Conservation (phyloP, 2,329 filamentous ascomycete genomes). For the Fonsecaea multimorphosa region DNA sequence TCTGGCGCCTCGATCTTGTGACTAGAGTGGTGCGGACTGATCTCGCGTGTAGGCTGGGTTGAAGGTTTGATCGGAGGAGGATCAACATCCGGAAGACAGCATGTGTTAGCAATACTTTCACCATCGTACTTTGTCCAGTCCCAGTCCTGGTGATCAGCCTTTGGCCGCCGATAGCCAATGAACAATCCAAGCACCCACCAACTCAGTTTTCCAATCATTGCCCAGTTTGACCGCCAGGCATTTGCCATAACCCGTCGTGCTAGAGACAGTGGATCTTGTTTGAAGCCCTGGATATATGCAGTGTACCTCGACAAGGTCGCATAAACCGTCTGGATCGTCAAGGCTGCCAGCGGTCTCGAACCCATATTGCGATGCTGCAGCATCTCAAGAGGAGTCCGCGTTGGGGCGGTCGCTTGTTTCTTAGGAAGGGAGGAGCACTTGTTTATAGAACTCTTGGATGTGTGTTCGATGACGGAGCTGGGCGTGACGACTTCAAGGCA, state of each 20-base stretch:
- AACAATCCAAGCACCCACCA: conserved; percentile 49
- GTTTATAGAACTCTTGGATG: not conserved
- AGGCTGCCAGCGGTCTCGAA: conserved; percentile 32
- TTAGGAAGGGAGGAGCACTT: not conserved
- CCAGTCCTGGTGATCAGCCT: conserved; percentile 19
- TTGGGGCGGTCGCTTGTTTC: conserved; percentile 7
- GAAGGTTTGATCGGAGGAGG: not conserved
- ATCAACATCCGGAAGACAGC: conserved; percentile 21
- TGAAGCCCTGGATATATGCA: conserved; percentile 33
- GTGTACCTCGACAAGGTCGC: conserved; percentile 39
- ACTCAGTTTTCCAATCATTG: conserved; percentile 42
- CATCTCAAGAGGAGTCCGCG: conserved; percentile 32
- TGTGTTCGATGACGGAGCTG: conserved; percentile 1
- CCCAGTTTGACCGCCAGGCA: conserved; percentile 45
- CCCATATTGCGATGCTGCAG: conserved; percentile 34
- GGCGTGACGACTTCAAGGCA: conserved; percentile 1
- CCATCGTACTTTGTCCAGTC: conserved; percentile 38
- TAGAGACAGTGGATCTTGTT: conserved; percentile 38
- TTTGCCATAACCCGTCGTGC: conserved; percentile 45
- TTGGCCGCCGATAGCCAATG: conserved; percentile 35
- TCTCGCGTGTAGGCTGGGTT: not conserved
- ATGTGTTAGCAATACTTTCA: conserved; percentile 35
- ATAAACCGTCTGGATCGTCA: conserved; percentile 39
- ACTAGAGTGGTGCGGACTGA: not conserved
- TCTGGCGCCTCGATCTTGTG: conserved; percentile 9